phyloP scores from a whole-genome alignment of 2,329 filamentous ascomycete species.

The Thelonectria discophora region DNA sequence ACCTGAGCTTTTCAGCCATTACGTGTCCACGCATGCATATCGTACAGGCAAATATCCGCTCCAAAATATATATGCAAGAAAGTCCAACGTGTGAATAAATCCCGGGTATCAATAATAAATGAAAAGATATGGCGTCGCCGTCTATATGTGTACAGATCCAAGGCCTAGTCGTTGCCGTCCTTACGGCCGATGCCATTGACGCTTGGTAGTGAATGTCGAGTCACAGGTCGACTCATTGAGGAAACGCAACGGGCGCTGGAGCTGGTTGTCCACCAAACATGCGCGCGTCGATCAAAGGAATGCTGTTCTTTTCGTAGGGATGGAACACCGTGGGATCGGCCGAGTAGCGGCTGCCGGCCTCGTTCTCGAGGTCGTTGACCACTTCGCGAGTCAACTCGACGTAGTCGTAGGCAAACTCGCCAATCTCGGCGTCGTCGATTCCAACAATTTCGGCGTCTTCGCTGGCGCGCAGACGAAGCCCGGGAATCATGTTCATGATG shows the following conservation, averaged over 20 bases:
- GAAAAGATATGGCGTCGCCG: constrained; percentile 35
- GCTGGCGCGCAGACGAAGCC: constrained; percentile 75
- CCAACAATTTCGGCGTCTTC: constrained; percentile 85
- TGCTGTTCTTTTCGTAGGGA: constrained; percentile 59
- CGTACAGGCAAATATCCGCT: constrained; percentile 28
- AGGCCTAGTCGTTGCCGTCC: background rate
- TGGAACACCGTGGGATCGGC: constrained; percentile 52
- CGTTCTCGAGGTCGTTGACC: constrained; percentile 57
- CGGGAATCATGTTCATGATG: constrained; percentile 80
- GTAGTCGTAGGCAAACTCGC: constrained; percentile 96
- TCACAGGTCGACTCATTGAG: constrained; percentile 28
- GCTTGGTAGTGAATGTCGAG: background rate
- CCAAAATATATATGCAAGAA: constrained; percentile 1
- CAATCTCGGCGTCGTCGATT: constrained; percentile 89
- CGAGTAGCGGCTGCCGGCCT: constrained; percentile 55
- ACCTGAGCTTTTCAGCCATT: constrained; percentile 15
- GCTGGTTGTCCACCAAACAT: constrained; percentile 48
- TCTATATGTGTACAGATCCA: constrained; percentile 35
- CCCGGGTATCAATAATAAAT: constrained; percentile 42
- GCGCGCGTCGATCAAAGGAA: constrained; percentile 57
- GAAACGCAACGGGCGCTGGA: constrained; percentile 35
- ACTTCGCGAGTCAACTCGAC: constrained; percentile 78
- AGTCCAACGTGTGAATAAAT: constrained; percentile 22
- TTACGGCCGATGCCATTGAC: background rate
- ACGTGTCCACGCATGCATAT: constrained; percentile 13